Conservation (phyloP, 2,329 filamentous ascomycete species). For the Colletotrichum sp. region DNA sequence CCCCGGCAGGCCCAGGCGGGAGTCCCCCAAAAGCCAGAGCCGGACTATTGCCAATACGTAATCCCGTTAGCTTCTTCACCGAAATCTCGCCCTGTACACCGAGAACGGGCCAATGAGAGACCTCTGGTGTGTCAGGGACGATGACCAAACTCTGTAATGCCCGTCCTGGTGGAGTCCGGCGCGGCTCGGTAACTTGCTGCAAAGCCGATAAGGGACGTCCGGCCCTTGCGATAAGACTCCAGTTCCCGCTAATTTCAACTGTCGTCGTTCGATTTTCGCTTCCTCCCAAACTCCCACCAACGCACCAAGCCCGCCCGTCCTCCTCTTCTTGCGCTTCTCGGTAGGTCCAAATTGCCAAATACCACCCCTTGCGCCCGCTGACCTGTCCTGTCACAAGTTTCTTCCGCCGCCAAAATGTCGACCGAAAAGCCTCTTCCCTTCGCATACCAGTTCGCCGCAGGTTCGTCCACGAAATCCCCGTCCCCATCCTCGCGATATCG, state of each 20-base stretch:
- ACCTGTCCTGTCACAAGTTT: neutral
- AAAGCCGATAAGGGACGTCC: constrained; percentile 11
- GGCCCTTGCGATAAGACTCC: constrained; percentile 7
- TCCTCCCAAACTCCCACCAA: neutral
- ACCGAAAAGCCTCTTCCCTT: constrained; percentile 83
- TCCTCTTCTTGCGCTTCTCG: neutral
- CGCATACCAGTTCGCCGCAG: constrained; percentile 92
- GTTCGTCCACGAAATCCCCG: constrained; percentile 52
- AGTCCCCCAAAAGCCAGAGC: neutral
- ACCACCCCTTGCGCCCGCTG: neutral
- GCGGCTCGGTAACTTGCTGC: constrained; percentile 5
- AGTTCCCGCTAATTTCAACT: constrained; percentile 9
- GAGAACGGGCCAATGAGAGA: neutral
- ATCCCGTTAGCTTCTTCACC: neutral
- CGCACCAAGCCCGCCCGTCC: neutral
- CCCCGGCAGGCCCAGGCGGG: neutral
- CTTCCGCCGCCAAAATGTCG: constrained; percentile 57
- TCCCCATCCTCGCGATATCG: constrained; percentile 24
- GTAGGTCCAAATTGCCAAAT: constrained; percentile 1
- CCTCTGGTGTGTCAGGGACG: neutral
- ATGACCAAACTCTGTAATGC: neutral
- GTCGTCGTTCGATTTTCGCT: constrained; percentile 18
- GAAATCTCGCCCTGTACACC: neutral
- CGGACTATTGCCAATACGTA: neutral
- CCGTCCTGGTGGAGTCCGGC: constrained; percentile 7